Conservation (phyloP, 306 rosid genomes). For the Cucurbita moschata region DNA sequence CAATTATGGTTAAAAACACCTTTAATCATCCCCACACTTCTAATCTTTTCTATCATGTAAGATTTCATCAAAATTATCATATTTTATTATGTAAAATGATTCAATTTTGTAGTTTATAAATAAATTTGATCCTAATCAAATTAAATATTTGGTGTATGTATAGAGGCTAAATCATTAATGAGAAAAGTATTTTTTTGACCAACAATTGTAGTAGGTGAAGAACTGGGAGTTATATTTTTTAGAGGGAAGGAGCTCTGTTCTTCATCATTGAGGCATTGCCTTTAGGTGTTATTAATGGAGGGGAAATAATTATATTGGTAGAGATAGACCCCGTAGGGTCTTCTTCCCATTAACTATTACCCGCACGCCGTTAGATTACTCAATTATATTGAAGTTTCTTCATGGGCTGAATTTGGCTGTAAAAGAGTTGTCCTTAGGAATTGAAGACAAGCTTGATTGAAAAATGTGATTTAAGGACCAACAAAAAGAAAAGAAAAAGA, state of each 20-base stretch:
- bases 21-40: neutral
- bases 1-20: neutral
- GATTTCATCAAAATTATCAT: no score
- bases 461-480: neutral
- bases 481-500: neutral
- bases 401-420: neutral
- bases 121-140: no score
- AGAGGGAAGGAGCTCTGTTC: neutral
- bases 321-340: neutral
- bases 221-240: neutral
- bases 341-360: neutral
- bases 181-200: no score
- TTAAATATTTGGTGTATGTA: no score
- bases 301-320: neutral
- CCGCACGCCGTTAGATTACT: neutral
- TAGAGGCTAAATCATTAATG: no score
- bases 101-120: no score
- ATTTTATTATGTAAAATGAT: no score
- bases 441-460: neutral
- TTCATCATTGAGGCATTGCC: constrained; percentile 1
- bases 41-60: no score
- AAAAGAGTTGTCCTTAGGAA: neutral
- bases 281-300: neutral
- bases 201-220: neutral
- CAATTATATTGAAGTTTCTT: neutral